Evolutionary conservation across 2,329 filamentous ascomycete genomes (phyloP).

Genomic region (Erysiphe pulchra): DNA sequence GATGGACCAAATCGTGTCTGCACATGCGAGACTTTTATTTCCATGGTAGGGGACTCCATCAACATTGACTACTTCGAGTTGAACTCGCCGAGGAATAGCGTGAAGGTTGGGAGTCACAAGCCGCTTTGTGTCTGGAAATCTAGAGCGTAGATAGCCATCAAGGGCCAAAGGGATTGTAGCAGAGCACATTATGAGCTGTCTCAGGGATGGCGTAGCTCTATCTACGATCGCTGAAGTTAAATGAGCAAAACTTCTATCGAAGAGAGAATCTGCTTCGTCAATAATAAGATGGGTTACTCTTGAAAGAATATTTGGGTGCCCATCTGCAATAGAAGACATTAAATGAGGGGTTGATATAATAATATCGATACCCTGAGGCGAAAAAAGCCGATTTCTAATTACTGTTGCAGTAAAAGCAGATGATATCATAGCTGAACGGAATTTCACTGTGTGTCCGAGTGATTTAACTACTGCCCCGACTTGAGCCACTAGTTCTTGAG

Average conservation of each 20-base stretch:
- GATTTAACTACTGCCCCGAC: slow-evolving; percentile 59
- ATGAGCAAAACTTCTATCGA: slow-evolving; percentile 78
- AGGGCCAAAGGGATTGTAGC: slow-evolving; percentile 83
- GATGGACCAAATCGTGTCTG: slow-evolving; percentile 83
- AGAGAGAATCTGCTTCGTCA: slow-evolving; percentile 86
- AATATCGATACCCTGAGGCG: slow-evolving; percentile 57
- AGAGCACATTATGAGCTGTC: slow-evolving; percentile 77
- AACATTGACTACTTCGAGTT: slow-evolving; percentile 79
- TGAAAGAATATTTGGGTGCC: slow-evolving; percentile 79
- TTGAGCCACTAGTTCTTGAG: slow-evolving; percentile 74
- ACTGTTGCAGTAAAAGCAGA: slow-evolving; percentile 49
- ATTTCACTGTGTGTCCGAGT: slow-evolving; percentile 67
- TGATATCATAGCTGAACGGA: slow-evolving; percentile 61
- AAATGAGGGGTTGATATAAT: slow-evolving; percentile 75
- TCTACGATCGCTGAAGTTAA: slow-evolving; percentile 66
- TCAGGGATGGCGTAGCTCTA: slow-evolving; percentile 51
- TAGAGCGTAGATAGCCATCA: slow-evolving; percentile 57
- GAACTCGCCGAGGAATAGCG: slow-evolving; percentile 80
- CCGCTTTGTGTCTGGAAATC: slow-evolving; percentile 60
- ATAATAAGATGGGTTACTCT: slow-evolving; percentile 70
- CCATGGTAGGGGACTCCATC: slow-evolving; percentile 80
- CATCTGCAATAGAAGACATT: slow-evolving; percentile 63
- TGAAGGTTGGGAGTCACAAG: slow-evolving; percentile 91
- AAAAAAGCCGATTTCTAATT: slow-evolving; percentile 68
- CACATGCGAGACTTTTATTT: slow-evolving; percentile 80